These are phyloP conservation scores for Wallacemonas sp. DNA, from an alignment of 208 protist species.

Conservation along the genomic window DNA sequence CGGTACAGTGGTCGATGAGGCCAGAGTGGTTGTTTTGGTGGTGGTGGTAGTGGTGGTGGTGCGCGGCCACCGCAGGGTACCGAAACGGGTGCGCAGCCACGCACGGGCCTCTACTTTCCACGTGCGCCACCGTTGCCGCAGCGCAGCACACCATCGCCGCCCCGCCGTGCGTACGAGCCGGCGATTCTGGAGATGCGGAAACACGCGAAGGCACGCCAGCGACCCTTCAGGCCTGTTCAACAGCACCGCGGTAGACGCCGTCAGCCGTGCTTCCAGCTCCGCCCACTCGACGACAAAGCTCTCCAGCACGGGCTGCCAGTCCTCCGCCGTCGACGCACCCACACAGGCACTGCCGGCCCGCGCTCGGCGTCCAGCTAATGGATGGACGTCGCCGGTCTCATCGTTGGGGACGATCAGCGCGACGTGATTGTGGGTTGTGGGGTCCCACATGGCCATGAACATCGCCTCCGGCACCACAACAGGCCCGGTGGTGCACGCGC, in stretches of 20 bases:
- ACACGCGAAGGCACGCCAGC: not conserved
- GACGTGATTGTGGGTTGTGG: constrained; percentile 42
- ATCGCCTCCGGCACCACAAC: constrained; percentile 42
- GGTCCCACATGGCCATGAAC: constrained; percentile 56
- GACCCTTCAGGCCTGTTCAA: not conserved
- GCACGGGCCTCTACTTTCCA: not conserved
- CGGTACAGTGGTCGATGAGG: no score
- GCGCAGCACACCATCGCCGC: not conserved
- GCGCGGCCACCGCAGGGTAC: not conserved
- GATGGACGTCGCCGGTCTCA: constrained; percentile 12
- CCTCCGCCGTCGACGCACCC: not conserved
- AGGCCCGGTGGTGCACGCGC: no score
- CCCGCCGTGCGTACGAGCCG: not conserved
- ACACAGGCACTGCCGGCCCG: no score
- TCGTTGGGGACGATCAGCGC: constrained; percentile 59
- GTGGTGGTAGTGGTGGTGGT: no score
- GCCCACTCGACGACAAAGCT: constrained; percentile 23
- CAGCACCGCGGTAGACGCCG: constrained; percentile 22
- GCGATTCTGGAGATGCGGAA: constrained; percentile 1
- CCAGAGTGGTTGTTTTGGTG: no score
- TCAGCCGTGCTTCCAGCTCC: constrained; percentile 26
- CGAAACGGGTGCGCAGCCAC: not conserved
- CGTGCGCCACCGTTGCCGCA: not conserved
- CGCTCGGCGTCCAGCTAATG: constrained; percentile 3
- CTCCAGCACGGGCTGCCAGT: constrained; percentile 13